These are phyloP conservation scores for Echinochloa phyllopogon DNA, from an alignment of 176 grass and related monocot genomes.

Conservation along the genomic window DNA sequence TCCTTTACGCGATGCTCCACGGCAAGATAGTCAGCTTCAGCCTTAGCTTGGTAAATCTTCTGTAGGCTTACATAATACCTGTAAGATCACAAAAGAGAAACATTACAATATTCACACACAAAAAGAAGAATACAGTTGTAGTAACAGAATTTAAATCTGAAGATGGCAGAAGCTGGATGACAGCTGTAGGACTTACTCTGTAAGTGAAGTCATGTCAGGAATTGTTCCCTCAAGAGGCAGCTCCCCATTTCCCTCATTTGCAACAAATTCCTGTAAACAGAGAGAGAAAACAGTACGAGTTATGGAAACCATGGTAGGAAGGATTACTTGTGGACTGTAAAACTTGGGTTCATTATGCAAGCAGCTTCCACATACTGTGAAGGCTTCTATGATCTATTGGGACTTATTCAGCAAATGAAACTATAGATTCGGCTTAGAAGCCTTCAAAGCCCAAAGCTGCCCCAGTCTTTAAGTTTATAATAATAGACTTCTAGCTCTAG, in stretches of 20 bases:
- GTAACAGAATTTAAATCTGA: conserved; percentile 2
- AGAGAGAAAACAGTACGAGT: conserved; percentile 1
- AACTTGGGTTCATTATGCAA: background rate
- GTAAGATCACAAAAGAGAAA: conserved; percentile 32
- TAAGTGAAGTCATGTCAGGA: conserved; percentile 98
- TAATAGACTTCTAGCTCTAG: background rate
- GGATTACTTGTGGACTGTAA: background rate
- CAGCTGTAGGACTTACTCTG: conserved; percentile 59
- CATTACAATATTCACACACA: conserved; percentile 13
- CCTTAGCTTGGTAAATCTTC: conserved; percentile 95
- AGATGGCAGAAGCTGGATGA: conserved; percentile 1
- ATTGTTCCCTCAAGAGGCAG: conserved; percentile 93
- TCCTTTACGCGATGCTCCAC: conserved; percentile 64
- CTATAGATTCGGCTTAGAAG: conserved; percentile 1
- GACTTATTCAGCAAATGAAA: conserved; percentile 13
- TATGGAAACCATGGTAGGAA: background rate
- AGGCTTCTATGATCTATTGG: background rate
- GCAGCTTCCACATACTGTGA: background rate
- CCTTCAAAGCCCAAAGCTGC: background rate
- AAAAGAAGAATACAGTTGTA: conserved; percentile 3
- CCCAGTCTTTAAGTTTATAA: background rate
- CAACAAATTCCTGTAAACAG: conserved; percentile 78
- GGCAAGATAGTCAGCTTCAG: conserved; percentile 76
- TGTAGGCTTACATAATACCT: conserved; percentile 94
- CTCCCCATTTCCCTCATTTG: conserved; percentile 81